Base-by-base conservation (phyloP, 352 stramenopile genomes). In the Phytophthora syringae region DNA sequence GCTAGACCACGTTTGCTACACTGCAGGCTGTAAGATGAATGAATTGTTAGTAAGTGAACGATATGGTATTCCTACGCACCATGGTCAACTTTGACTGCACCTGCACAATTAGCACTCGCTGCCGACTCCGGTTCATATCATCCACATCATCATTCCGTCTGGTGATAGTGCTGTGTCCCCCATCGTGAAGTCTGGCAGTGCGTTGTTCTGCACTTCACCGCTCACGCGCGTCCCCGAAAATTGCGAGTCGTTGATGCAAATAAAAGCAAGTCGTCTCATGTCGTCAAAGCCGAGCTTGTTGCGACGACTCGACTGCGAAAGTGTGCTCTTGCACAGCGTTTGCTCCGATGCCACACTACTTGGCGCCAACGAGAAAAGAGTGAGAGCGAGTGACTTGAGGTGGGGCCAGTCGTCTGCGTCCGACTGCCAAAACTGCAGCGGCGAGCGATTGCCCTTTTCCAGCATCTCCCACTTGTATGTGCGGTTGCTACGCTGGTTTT, bases 81-180 rank as follows among this genome's bases (percentile, higher is more conserved):
- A 42, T 21, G 32, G 2, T 37, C 20, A n/a, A 40, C 2, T 20
- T 42, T 18, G 16, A 42, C 2, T 21, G 36, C 7, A 42, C 36
- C 36, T 37, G 16, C 12, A 42, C 12, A 42, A 21, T 42, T 40
- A 53, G 13, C 6, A 52, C 10, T 42, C 25, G n/a, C 16, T 49
- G 7, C 18, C 52, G 7, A 53, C 1, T 4, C 51, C 13, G 18
- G 24, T 53, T 80, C 48, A 93, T 52, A 93, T 93, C 84, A 93
- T 93, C 84, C 84, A 93, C 82, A 93, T 92, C 81, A 92, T 93
- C 84, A 93, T 92, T 25, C 82, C 84, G 22, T 93, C 84, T 2
- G 84, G 79, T 1, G 81, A 93, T 12, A 93, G 67, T 3, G 77
- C 80, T 18, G 84, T 76, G 44, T 92, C 82, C 11, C 76, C 79